Conservation (phyloP, 257 asterid genomes). For the Lycium ferocissimum region DNA sequence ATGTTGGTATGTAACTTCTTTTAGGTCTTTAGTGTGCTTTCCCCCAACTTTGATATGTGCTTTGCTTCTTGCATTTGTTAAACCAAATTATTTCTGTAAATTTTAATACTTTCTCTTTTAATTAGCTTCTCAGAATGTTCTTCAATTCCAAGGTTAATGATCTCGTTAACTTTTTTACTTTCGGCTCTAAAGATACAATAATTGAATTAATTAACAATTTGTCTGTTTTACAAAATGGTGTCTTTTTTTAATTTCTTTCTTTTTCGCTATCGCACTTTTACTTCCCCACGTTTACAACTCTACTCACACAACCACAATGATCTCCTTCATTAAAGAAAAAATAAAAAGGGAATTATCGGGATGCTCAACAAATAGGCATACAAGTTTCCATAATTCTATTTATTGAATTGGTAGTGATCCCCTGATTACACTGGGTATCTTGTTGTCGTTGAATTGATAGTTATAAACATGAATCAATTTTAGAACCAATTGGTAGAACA, state of each 20-base stretch:
- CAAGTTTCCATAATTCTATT: neutral
- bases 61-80: conserved; percentile 48
- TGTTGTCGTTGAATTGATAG: neutral
- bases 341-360: neutral
- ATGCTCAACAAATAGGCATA: neutral
- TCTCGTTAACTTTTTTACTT: conserved; percentile 37
- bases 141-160: conserved; percentile 37
- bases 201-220: conserved; percentile 6
- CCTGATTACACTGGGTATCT: no score
- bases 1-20: conserved; percentile 28
- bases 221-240: neutral
- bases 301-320: neutral
- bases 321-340: neutral
- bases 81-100: conserved; percentile 21
- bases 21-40: conserved; percentile 16
- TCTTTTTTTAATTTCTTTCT: neutral
- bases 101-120: conserved; percentile 37
- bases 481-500: neutral
- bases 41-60: conserved; percentile 24
- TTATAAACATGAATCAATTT: neutral
- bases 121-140: conserved; percentile 42
- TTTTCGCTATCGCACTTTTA: neutral
- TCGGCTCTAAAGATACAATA: conserved; percentile 48
- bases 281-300: neutral
- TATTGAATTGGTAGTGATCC: neutral